Percentiles rank a stretch among this genome's conserved stretches.
phyloP scores from a whole-genome alignment of 129 eudicot genomes.

The Pulicaria dysenterica region DNA sequence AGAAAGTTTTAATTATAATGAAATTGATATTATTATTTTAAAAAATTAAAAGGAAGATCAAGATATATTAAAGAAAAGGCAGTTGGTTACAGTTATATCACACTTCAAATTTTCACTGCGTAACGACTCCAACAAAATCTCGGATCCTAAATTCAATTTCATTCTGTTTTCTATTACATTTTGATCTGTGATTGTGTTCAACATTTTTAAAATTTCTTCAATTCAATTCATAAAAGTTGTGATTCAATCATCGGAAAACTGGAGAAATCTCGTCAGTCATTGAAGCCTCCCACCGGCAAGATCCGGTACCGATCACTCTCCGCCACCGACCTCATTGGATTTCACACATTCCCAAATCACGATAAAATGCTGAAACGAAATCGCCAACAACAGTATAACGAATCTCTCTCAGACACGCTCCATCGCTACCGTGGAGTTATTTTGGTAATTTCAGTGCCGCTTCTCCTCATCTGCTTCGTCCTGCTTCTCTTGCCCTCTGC shows the following conservation, averaged over 20 bases:
- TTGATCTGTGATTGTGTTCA: too few species aligned
- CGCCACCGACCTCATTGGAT: slow-evolving; percentile 53
- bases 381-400: slow-evolving; percentile 40
- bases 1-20: too few species aligned
- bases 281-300: slow-evolving; percentile 49
- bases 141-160: not conserved
- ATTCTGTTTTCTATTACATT: not conserved
- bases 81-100: too few species aligned
- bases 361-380: slow-evolving; percentile 58
- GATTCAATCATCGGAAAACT: slow-evolving; percentile 29
- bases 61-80: too few species aligned
- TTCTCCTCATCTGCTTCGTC: slow-evolving; percentile 59
- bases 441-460: slow-evolving; percentile 51
- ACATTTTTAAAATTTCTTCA: not conserved
- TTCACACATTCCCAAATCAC: slow-evolving; percentile 33
- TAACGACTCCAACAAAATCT: slow-evolving; percentile 11
- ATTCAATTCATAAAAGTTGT: not conserved
- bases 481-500: slow-evolving; percentile 54
- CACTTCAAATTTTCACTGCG: slow-evolving; percentile 5
- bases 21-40: too few species aligned
- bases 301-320: slow-evolving; percentile 75
- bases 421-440: slow-evolving; percentile 52
- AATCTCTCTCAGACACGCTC: slow-evolving; percentile 43
- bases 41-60: too few species aligned
- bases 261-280: slow-evolving; percentile 44